phyloP scores from a whole-genome alignment of 1,284 basidiomycete genomes.

The Agroathelia rolfsii region DNA sequence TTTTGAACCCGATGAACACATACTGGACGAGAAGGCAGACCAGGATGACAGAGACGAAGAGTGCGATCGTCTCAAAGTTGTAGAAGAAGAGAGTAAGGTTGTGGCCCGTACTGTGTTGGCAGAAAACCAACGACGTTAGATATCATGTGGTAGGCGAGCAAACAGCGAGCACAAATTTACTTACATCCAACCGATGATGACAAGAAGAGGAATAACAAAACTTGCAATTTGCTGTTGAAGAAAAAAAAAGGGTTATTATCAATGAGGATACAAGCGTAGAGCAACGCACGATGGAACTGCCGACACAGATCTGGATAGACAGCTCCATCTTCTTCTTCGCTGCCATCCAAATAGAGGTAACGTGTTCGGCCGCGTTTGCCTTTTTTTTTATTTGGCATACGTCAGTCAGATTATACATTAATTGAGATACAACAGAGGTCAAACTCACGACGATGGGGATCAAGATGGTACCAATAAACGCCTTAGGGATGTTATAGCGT shows the following conservation, averaged over 20 bases:
- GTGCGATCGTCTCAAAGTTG: conserved; percentile 73
- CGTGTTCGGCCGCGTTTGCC: conserved; percentile 74
- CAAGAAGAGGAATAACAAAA: conserved; percentile 78
- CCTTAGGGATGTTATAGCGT: conserved; percentile 72
- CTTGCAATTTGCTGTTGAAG: conserved; percentile 85
- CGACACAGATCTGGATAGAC: conserved; percentile 83
- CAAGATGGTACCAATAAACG: conserved; percentile 71
- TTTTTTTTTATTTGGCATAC: conserved; percentile 14
- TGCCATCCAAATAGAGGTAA: conserved; percentile 87
- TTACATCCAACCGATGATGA: conserved; percentile 76
- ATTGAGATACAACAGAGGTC: background rate
- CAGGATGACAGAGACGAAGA: conserved; percentile 80
- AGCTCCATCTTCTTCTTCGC: conserved; percentile 82
- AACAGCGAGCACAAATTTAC: conserved; percentile 15
- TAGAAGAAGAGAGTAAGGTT: conserved; percentile 79
- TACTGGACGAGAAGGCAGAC: conserved; percentile 73
- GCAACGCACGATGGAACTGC: conserved; percentile 71
- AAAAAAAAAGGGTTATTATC: too few relatives aligned
- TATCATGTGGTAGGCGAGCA: conserved; percentile 11
- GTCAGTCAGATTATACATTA: background rate
- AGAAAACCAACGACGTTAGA: conserved; percentile 8
- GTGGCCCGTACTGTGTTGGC: conserved; percentile 47
- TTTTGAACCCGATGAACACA: conserved; percentile 18
- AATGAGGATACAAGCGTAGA: conserved; percentile 1
- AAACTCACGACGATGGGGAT: conserved; percentile 59